Evolutionary conservation across 805 yeast genomes (phyloP), one percentile per base, ranked within the genome.

Genomic region (Clavispora vitiphila): DNA sequence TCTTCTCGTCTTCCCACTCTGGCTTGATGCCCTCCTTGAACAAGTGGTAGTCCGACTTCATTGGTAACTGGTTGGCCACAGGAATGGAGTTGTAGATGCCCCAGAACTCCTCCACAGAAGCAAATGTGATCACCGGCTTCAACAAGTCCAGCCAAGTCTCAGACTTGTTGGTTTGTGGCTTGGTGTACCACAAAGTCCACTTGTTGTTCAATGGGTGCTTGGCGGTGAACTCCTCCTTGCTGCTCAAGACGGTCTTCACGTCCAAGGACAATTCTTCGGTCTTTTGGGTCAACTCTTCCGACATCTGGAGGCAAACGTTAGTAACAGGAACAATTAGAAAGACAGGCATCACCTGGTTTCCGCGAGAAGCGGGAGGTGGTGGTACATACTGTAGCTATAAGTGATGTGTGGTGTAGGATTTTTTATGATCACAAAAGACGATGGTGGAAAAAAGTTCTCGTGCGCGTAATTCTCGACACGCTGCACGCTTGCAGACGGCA

Each of bases 51-150:
- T 93, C 98, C 10, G 96, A 86, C 67, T 83, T 86, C 57, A 83
- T 61, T 55, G 98, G 98, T 61, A 93, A 76, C 61, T 89, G 96
- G 49, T 80, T 79, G 39, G 96, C 96, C 56, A 80, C 81, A 53
- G 98, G 98, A 55, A 93, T 83, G 34, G 95, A 85, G 67, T 93
- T 90, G 74, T 80, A 86, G 52, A 91, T 84, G 20, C 98, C 99
- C 99, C 99, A 93, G 72, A 93, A 93, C 66, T 91, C 97, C 72
- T 93, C 99, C 39, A 93, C 98, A n/a, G 96, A 81, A 41, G 81
- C 77, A 57, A 93, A 88, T 19, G 95, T 80, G 54, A 89, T 91
- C 39, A 93, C 95, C 43, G 96, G 95, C 71, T 89, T 89, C 60
- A 93, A 76, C 51, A 89, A 76, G 59, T 90, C 96, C 41, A 87